These are phyloP conservation scores for Nitzschia palea DNA, from an alignment of 108 stramenopile genomes.

Conservation along the genomic window DNA sequence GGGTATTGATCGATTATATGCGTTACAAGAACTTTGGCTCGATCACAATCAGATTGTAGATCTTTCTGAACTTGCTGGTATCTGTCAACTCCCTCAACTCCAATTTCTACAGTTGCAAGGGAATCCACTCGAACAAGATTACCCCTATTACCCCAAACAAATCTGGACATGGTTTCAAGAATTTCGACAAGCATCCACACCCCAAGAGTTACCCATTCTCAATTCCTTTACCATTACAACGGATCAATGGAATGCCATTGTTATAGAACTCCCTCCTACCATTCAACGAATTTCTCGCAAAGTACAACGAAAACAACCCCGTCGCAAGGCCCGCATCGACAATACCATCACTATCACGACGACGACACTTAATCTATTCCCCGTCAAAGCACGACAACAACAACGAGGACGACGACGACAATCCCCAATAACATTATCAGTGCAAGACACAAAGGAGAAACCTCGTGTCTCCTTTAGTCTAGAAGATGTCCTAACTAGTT, in stretches of 20 bases:
- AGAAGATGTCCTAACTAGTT: too few species aligned
- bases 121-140: slow-evolving; percentile 41
- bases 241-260: slow-evolving; percentile 2
- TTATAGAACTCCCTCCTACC: too few species aligned
- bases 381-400: too few species aligned
- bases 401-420: too few species aligned
- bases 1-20: slow-evolving; percentile 72
- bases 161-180: slow-evolving; percentile 35
- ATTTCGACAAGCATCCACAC: slow-evolving; percentile 4
- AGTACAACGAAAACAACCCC: too few species aligned
- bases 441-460: too few species aligned
- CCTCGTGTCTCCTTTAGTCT: too few species aligned
- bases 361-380: too few species aligned
- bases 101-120: slow-evolving; percentile 48
- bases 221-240: not conserved
- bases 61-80: slow-evolving; percentile 48
- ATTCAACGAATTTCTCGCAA: too few species aligned
- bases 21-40: slow-evolving; percentile 54
- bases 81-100: slow-evolving; percentile 73
- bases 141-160: not conserved
- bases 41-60: slow-evolving; percentile 68
- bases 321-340: too few species aligned
- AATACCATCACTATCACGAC: too few species aligned
- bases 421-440: too few species aligned
- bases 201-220: slow-evolving; percentile 10